Conservation (phyloP, 306 rosid species). For the Pterocarpus macrocarpus region DNA sequence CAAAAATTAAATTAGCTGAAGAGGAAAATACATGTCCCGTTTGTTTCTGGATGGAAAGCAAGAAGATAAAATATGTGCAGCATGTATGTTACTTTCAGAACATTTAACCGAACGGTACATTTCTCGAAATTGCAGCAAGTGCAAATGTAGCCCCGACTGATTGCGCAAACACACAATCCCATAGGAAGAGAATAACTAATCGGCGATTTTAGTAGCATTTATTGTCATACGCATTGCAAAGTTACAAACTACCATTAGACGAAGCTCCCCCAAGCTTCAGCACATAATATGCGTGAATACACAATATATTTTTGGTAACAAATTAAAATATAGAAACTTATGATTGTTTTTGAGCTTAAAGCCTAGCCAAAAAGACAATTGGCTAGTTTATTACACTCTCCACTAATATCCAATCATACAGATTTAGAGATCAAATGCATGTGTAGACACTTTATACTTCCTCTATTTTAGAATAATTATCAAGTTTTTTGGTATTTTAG, state of each 20-base stretch:
- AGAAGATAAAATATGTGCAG: no score
- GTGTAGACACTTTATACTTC: not conserved
- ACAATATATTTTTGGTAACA: not conserved
- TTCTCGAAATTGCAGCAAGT: slow-evolving; percentile 14
- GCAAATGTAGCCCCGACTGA: not conserved
- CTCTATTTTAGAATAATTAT: no score
- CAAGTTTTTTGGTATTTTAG: no score
- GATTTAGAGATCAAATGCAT: not conserved
- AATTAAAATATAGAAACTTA: not conserved
- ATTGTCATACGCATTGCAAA: slow-evolving; percentile 8
- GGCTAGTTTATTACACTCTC: not conserved
- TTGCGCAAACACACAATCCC: not conserved
- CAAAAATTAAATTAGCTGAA: no score
- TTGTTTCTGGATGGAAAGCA: no score
- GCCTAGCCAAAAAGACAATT: not conserved
- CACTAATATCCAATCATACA: not conserved
- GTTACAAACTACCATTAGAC: slow-evolving; percentile 1
- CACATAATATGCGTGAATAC: not conserved
- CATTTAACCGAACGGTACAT: not conserved
- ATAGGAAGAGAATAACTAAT: not conserved
- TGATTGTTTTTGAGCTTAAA: not conserved
- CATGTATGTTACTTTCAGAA: no score
- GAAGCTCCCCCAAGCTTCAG: slow-evolving; percentile 10
- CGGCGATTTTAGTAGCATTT: not conserved
- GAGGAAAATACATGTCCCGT: no score